Base-by-base conservation (phyloP, 1,284 basidiomycete species). In the Amylostereum areolatum region DNA sequence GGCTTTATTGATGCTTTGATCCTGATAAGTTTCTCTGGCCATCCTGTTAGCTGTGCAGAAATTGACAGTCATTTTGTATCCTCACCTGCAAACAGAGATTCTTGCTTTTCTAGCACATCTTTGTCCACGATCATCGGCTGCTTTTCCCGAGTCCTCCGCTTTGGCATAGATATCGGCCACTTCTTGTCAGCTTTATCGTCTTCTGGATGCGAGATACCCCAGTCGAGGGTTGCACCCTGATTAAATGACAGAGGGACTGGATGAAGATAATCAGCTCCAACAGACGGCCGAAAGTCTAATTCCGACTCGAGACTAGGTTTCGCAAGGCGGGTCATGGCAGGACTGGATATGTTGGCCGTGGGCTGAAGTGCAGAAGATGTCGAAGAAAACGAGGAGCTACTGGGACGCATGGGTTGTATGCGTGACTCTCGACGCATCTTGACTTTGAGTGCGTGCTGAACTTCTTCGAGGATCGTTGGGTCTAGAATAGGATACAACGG, bases 371-470 rank as follows among this genome's bases (percentile, higher is more conserved):
- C 66, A 28, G 69, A 67, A 28, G 69, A 65, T 36, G 64, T 59
- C 25, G 67, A 66, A 39, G 65, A 69, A 42, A 65, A 55, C n/a
- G 67, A 68, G 8, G 70, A 65, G 58, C 61, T 52, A 57, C 53
- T 48, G 59, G 50, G 37, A 64, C 4, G 61, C 55, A 10, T 68
- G 61, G 27, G n/a, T 59, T 50, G 24, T 63, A 62, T 45, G 35
- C 85, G 80, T 49, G 84, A 82, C 56, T 87, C 84, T 30, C 85
- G 77, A 46, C 81, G 73, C 40, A 83, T 81, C 62, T 87, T 87
- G 45, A 85, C 65, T 49, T 78, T 78, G 37, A 89, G 59, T 5
- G 84, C 85, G 48, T 80, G 78, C 55, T 87, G 81, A 3, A 89
- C 85, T 55, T 89, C 86, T 62, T 85, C 85, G 45, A 88, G 62